Conservation (phyloP, 116 monocot species). For the Trichopus zeylanicus region DNA sequence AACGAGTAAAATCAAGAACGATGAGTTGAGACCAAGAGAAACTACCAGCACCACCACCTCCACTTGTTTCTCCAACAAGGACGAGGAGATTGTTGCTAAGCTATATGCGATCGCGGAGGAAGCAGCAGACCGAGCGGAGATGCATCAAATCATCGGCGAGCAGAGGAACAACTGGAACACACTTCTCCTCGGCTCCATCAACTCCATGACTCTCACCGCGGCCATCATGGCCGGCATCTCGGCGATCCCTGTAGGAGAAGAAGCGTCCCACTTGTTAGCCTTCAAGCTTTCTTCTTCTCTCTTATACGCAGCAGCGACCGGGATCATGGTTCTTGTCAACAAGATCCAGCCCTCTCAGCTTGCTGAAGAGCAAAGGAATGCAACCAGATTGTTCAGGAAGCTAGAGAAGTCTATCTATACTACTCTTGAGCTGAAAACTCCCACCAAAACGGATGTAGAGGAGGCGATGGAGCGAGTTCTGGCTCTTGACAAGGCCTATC, state of each 20-base stretch:
- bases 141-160: conserved; percentile 59
- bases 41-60: not conserved
- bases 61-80: not conserved
- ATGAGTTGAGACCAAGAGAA: not conserved
- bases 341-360: conserved; percentile 84
- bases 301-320: conserved; percentile 39
- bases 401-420: conserved; percentile 45
- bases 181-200: conserved; percentile 48
- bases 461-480: conserved; percentile 47
- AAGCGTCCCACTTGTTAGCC: conserved; percentile 5
- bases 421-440: conserved; percentile 4
- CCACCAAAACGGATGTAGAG: conserved; percentile 21
- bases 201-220: conserved; percentile 27
- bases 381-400: conserved; percentile 52
- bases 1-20: not conserved
- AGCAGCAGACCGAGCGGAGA: conserved; percentile 56
- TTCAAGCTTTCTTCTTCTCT: conserved; percentile 42
- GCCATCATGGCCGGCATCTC: conserved; percentile 20
- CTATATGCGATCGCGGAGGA: conserved; percentile 35
- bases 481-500: conserved; percentile 74
- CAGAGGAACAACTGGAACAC: conserved; percentile 74
- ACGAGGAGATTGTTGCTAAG: conserved; percentile 4
- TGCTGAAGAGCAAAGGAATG: conserved; percentile 79
- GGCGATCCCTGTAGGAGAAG: not conserved
- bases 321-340: conserved; percentile 39